phyloP scores from a whole-genome alignment of 345 rosid species.

The Gossypium arboreum region DNA sequence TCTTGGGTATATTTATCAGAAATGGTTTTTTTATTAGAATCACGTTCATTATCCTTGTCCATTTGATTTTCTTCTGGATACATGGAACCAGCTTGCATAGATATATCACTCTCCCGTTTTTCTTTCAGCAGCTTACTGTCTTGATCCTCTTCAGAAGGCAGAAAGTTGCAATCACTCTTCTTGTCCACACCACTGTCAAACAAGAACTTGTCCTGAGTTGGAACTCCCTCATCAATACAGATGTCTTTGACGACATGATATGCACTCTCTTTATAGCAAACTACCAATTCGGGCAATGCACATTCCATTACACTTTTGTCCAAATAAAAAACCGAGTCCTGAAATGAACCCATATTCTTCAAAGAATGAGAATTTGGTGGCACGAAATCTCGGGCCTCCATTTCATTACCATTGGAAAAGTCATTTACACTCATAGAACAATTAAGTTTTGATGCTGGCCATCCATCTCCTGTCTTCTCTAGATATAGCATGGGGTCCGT shows the following conservation, averaged over 20 bases:
- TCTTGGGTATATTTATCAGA: conserved; percentile 13
- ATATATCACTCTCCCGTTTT: conserved; percentile 13
- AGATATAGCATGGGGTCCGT: conserved; percentile 12
- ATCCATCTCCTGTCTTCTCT: conserved; percentile 23
- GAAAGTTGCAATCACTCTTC: conserved; percentile 17
- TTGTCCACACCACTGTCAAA: conserved; percentile 34
- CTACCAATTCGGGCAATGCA: conserved; percentile 57
- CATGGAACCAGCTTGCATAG: conserved; percentile 1
- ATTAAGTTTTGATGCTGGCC: conserved; percentile 26
- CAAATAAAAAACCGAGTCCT: conserved; percentile 41
- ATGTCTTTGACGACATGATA: conserved; percentile 70
- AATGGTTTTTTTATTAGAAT: conserved; percentile 9
- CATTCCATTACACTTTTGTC: conserved; percentile 55
- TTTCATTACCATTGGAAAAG: conserved; percentile 23
- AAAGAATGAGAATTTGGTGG: conserved; percentile 16
- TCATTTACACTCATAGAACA: conserved; percentile 21
- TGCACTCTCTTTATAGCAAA: conserved; percentile 60
- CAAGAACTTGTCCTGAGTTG: conserved; percentile 49
- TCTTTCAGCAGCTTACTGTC: conserved; percentile 13
- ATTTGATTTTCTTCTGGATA: not conserved
- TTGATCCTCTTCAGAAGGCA: conserved; percentile 28
- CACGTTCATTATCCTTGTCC: not conserved
- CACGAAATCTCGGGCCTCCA: conserved; percentile 19
- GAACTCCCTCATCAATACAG: conserved; percentile 72
- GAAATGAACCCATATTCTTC: conserved; percentile 25